These are phyloP conservation scores for Cercospora nicotianae DNA, from an alignment of 2,329 filamentous ascomycete genomes.

Conservation along the genomic window DNA sequence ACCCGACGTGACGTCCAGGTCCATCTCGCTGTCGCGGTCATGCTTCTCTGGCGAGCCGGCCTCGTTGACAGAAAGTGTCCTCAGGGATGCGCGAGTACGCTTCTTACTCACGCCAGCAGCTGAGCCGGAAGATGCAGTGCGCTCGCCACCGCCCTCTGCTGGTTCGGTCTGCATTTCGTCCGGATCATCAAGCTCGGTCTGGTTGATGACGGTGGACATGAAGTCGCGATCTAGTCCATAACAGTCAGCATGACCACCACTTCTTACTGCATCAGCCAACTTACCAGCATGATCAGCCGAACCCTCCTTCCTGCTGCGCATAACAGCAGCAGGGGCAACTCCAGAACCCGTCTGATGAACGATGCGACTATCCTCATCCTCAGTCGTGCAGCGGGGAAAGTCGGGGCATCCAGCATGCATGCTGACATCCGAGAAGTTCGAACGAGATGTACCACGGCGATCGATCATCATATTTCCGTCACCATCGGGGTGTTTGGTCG, in stretches of 20 bases:
- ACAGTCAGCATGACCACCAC: constrained; percentile 8
- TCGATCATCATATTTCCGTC: constrained; percentile 16
- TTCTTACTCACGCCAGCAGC: constrained; percentile 28
- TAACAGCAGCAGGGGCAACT: constrained; percentile 23
- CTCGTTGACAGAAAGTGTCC: constrained; percentile 25
- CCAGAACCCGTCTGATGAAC: constrained; percentile 23
- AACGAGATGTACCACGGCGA: constrained; percentile 26
- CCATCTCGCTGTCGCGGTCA: constrained; percentile 15
- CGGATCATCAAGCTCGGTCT: neutral
- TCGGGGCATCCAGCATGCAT: constrained; percentile 38
- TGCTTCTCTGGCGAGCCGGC: constrained; percentile 32
- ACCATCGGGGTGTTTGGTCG: neutral
- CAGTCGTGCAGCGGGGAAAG: constrained; percentile 35
- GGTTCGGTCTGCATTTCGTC: constrained; percentile 5
- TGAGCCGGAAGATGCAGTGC: constrained; percentile 22
- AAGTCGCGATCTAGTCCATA: constrained; percentile 32
- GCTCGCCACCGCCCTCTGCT: neutral
- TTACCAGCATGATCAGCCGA: constrained; percentile 17
- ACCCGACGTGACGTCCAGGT: constrained; percentile 17
- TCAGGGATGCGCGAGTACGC: constrained; percentile 32
- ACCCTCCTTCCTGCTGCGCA: constrained; percentile 34
- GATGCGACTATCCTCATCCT: constrained; percentile 31
- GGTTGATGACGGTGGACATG: constrained; percentile 30
- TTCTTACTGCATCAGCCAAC: neutral
- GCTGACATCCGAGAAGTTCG: constrained; percentile 36